Evolutionary conservation across 345 rosid genomes (phyloP), one percentile per base, ranked within the genome.

Genomic region (Garcia nutans): DNA sequence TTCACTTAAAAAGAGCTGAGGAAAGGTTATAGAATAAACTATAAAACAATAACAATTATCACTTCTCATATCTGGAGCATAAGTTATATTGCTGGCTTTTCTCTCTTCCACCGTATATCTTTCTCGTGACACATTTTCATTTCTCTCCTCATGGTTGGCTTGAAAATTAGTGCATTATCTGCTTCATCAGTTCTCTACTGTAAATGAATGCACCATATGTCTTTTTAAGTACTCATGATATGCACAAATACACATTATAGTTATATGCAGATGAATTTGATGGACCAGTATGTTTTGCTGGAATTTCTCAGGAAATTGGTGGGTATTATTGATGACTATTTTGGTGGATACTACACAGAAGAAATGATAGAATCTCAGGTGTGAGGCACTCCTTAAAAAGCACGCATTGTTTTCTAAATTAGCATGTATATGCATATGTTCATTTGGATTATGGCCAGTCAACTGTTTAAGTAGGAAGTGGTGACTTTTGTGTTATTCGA

Each of bases 311-410:
- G 98, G 99, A 81, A 97, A 74, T 88, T 96, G 74, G 97, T 90
- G 74, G 96, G 98, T 75, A 83, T 96, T 52, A 88, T 96, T 65
- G 98, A 93, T 84, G 97, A 93, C 71, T 96, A 91, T 82, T 96
- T 96, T 83, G 89, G 87, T 65, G 99, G 98, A 67, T 96, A 89
- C 83, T 96, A 86, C 82, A 89, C 97, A 15, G 96, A 88, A 79
- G 97, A 96, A 75, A 93, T 96, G 99, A 76, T 89, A 82, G 99
- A 93, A 88, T 90, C 98, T 73, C 99, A 96, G 97, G 99, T 91
- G 63, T 33, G 9, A 19, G 74, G 74, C 72, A 56, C 68, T 80
- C 60, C 74, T 78, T 24, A 33, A 83, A 78, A 24, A 47, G n/a
- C 52, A 80, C 24, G 41, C 45, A 19, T 44, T 61, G 6, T 56